Evolutionary conservation across 148 eudicot genomes (phyloP).

Genomic region (Rhododendron williamsianum): DNA sequence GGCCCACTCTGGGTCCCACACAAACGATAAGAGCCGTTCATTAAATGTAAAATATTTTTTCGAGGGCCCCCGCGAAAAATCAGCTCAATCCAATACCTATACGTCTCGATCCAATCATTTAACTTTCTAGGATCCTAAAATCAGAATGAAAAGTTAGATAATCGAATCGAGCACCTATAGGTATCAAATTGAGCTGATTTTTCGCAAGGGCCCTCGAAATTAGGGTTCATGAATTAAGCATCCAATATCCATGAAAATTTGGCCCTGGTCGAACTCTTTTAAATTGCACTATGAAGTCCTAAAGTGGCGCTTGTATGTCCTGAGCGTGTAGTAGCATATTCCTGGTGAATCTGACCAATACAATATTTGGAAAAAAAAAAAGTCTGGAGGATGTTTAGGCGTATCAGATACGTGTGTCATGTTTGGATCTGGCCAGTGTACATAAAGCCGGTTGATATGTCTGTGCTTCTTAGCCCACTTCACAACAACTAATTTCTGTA

Average conservation of each 20-base stretch:
- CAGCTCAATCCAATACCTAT: too few relatives aligned
- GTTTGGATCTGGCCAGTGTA: neutral
- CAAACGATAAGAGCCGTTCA: too few relatives aligned
- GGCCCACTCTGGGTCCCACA: too few relatives aligned
- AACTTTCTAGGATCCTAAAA: too few relatives aligned
- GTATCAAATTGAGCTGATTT: too few relatives aligned
- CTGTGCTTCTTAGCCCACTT: neutral
- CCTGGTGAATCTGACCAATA: neutral
- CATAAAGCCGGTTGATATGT: neutral
- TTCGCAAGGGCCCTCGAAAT: too few relatives aligned
- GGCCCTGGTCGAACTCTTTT: neutral
- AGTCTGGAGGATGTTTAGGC: neutral
- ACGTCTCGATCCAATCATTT: too few relatives aligned
- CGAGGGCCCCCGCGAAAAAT: too few relatives aligned
- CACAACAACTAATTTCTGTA: neutral
- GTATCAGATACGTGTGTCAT: neutral
- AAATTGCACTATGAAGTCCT: neutral
- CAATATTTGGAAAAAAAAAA: neutral
- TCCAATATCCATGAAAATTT: neutral
- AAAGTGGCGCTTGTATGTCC: neutral
- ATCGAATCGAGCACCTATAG: too few relatives aligned
- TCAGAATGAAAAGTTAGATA: too few relatives aligned
- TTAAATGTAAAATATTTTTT: too few relatives aligned
- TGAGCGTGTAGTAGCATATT: neutral
- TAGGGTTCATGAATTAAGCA: neutral